Base-by-base conservation (phyloP, 352 stramenopile species). In the Halophytophthora batemanensis region DNA sequence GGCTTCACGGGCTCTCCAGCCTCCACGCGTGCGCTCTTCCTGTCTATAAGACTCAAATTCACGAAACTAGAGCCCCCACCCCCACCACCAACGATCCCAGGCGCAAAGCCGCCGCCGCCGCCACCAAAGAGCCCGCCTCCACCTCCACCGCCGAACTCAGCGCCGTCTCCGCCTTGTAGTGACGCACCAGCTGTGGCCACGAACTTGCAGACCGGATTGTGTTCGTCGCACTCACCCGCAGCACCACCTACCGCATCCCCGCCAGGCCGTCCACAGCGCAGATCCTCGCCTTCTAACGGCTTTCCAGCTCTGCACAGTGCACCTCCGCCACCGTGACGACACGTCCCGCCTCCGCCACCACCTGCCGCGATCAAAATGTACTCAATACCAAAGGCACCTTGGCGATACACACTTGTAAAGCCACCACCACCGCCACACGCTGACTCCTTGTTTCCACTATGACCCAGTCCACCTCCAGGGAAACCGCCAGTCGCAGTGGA, bases 61-160 rank as follows among this genome's bases (percentile, higher is more conserved):
- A 86, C 56, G 22, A 71, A 87, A 41, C 75, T 89, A 7, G 81
- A 86, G 2, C 77, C 81, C 1, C 81, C 80, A 10, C 75, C 81
- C 0, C 76, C 81, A 1, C 76, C 77, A 12, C 77, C 81, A 19
- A 79, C 81, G 55, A 91, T 87, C 8, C 81, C 81, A 7, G 77
- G 81, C 2, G 81, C 70, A 42, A 87, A 91, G 0, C 81, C 81
- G 11, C 78, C 81, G 0, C 81, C 78, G 0, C 81, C 81, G 0
- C 81, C 81, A 19, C 81, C 81, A 56, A 82, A 92, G 36, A 75
- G 54, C 2, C 81, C 81, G 0, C 77, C 74, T 6, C 81, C 78
- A 6, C 78, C 81, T 0, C 81, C 81, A 6, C 81, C 81, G 15
- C 81, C 78, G 55, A 82, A 92, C 45, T 92, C 81, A 6, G 78